These are phyloP conservation scores for Podaxis sp. DNA, from an alignment of 768 basidiomycete genomes.

Conservation along the genomic window DNA sequence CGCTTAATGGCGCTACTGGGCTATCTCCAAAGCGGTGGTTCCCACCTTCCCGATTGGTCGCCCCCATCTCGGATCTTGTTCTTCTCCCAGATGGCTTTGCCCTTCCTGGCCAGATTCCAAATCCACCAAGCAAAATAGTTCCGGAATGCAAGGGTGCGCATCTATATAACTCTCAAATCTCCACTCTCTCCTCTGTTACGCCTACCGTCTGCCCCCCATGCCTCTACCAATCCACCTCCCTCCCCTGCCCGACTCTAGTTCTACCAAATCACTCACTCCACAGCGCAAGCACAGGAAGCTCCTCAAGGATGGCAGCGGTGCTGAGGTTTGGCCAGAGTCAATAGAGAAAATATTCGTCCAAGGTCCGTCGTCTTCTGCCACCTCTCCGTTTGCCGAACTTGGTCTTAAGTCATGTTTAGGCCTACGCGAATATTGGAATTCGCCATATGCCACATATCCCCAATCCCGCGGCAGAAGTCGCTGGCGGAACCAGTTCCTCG, in stretches of 20 bases:
- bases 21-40: slow-evolving; percentile 50
- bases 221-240: slow-evolving; percentile 24
- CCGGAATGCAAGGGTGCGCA: slow-evolving; percentile 22
- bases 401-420: slow-evolving; percentile 37
- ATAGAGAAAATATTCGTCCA: slow-evolving; percentile 78
- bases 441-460: slow-evolving; percentile 75
- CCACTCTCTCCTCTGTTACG: slow-evolving; percentile 24
- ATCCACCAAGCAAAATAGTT: slow-evolving; percentile 26
- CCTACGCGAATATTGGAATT: slow-evolving; percentile 76
- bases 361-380: slow-evolving; percentile 38
- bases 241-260: slow-evolving; percentile 24
- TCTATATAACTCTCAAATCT: slow-evolving; percentile 27
- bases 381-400: slow-evolving; percentile 3
- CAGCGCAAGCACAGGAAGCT: slow-evolving; percentile 84
- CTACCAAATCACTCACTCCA: slow-evolving; percentile 56
- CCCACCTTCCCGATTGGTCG: slow-evolving; percentile 46
- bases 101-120: slow-evolving; percentile 21
- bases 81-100: slow-evolving; percentile 21
- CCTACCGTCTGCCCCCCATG: slow-evolving; percentile 20
- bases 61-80: slow-evolving; percentile 50
- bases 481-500: slow-evolving; percentile 85
- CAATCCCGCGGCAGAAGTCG: slow-evolving; percentile 73
- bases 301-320: slow-evolving; percentile 73
- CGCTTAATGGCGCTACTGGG: slow-evolving; percentile 16
- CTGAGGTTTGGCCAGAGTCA: slow-evolving; percentile 81